These are phyloP conservation scores for Xylaria sp. DNA, from an alignment of 2,329 filamentous ascomycete genomes.

Conservation along the genomic window DNA sequence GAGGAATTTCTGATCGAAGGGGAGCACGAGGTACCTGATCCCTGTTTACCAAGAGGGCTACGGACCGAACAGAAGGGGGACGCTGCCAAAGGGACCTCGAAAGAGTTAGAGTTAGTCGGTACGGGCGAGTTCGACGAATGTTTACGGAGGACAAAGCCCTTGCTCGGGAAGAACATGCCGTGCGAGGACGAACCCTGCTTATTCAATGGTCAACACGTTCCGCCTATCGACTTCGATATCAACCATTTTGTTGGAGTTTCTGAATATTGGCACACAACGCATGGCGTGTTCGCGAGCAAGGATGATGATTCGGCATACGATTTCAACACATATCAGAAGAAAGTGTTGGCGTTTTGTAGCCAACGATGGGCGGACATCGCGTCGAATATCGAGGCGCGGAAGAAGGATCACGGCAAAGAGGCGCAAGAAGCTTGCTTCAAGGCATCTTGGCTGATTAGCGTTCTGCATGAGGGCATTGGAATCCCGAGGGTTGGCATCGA, in stretches of 20 bases:
- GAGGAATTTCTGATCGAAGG: constrained; percentile 63
- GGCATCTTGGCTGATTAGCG: constrained; percentile 95
- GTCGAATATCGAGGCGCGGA: constrained; percentile 62
- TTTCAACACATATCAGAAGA: constrained; percentile 83
- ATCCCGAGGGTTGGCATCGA: constrained; percentile 85
- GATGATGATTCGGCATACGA: constrained; percentile 81
- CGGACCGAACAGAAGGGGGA: constrained; percentile 74
- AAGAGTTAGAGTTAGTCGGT: constrained; percentile 66
- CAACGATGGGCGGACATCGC: constrained; percentile 80
- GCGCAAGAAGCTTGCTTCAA: constrained; percentile 95
- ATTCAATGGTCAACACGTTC: constrained; percentile 87
- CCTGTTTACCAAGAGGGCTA: constrained; percentile 82
- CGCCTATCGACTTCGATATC: constrained; percentile 93
- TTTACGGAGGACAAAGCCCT: constrained; percentile 76
- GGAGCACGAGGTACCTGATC: constrained; percentile 76
- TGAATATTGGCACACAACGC: constrained; percentile 98
- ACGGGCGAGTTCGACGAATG: constrained; percentile 89
- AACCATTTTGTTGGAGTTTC: constrained; percentile 98
- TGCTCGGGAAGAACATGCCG: constrained; percentile 85
- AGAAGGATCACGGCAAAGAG: constrained; percentile 77
- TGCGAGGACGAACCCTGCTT: constrained; percentile 85
- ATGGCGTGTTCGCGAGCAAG: constrained; percentile 82
- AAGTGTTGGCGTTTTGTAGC: constrained; percentile 83
- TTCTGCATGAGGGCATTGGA: constrained; percentile 93
- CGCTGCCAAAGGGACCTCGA: constrained; percentile 43